Percentiles rank a stretch among this genome's conserved stretches.
Conservation (phyloP, 2,329 filamentous ascomycete species). For the Microdochium trichocladiopsis region DNA sequence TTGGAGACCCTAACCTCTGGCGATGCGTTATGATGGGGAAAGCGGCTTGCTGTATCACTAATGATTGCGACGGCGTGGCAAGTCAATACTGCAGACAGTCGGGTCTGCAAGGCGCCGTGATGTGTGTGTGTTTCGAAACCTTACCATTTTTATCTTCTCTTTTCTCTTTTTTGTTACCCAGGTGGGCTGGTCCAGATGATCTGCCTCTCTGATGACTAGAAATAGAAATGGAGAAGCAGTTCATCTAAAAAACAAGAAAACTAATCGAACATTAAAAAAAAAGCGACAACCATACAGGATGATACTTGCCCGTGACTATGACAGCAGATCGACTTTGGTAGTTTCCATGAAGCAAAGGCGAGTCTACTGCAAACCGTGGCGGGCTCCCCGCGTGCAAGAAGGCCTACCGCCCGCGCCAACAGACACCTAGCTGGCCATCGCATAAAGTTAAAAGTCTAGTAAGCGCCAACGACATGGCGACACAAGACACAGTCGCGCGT, state of each 20-base stretch:
- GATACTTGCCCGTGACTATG: not conserved
- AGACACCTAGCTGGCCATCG: too few species aligned
- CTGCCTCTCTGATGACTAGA: slow-evolving; percentile 1
- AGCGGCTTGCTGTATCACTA: not conserved
- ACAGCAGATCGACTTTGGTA: too few species aligned
- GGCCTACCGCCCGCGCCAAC: too few species aligned
- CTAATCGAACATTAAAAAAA: not conserved
- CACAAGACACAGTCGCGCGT: too few species aligned
- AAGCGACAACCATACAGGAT: not conserved
- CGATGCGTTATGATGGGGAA: not conserved
- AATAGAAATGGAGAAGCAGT: slow-evolving; percentile 1
- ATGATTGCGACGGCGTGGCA: not conserved
- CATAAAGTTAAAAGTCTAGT: too few species aligned
- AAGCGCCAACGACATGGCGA: too few species aligned
- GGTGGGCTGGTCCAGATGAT: not conserved
- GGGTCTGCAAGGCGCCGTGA: not conserved
- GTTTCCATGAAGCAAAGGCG: too few species aligned
- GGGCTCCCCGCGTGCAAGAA: too few species aligned
- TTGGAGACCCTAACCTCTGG: not conserved
- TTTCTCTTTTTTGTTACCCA: not conserved
- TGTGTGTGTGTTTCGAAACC: not conserved
- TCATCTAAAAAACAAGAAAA: not conserved
- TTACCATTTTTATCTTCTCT: not conserved
- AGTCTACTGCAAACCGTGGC: too few species aligned
- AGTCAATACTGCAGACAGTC: not conserved